Percentiles rank a stretch among this genome's conserved stretches.
phyloP scores from a whole-genome alignment of 1,284 basidiomycete genomes.

The Chondrostereum purpureum region DNA sequence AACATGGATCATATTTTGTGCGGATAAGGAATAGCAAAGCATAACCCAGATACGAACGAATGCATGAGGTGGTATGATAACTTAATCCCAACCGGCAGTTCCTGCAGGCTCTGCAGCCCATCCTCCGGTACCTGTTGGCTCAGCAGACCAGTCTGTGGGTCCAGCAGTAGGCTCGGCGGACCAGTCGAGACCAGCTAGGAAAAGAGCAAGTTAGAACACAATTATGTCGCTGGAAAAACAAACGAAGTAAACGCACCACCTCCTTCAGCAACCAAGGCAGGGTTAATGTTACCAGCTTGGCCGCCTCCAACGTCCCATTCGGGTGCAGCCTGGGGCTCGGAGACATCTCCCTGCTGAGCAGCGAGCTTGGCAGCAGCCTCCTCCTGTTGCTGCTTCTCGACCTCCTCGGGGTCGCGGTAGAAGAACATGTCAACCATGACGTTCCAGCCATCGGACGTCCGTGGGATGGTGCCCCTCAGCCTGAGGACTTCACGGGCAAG shows the following conservation, averaged over 20 bases:
- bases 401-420: conserved; percentile 99
- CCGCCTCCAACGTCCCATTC: conserved; percentile 81
- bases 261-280: conserved; percentile 65
- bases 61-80: conserved; percentile 3
- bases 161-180: conserved; percentile 58
- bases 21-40: neutral
- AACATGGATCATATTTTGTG: neutral
- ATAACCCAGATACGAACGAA: too few species aligned
- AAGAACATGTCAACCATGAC: conserved; percentile 99
- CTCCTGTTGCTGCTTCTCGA: conserved; percentile 94
- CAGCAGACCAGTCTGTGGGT: conserved; percentile 80
- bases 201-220: conserved; percentile 1
- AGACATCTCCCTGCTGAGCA: conserved; percentile 51
- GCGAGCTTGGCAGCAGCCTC: conserved; percentile 80
- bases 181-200: conserved; percentile 74
- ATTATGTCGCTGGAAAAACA: conserved; percentile 7
- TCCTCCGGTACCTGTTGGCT: conserved; percentile 46
- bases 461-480: conserved; percentile 87
- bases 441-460: conserved; percentile 88
- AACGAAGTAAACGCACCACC: conserved; percentile 31
- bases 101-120: conserved; percentile 57
- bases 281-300: conserved; percentile 70
- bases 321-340: conserved; percentile 39
- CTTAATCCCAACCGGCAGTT: conserved; percentile 56
- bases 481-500: conserved; percentile 97